Evolutionary conservation across 2,329 filamentous ascomycete species (phyloP), one percentile per base, ranked within the genome.

Genomic region (Fusarium sp.): DNA sequence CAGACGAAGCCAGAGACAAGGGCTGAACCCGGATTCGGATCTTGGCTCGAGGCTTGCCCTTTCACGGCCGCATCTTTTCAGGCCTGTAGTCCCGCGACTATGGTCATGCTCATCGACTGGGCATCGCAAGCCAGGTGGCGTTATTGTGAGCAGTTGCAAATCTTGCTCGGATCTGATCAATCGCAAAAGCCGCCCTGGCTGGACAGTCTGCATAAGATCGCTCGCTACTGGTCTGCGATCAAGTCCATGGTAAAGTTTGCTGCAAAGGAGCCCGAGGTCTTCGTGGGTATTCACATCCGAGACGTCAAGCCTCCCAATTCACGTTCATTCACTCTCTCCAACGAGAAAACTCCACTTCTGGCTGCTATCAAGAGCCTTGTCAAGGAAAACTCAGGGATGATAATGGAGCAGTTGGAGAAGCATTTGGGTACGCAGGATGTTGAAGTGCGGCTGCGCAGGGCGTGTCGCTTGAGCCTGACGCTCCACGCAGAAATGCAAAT

Each of bases 401-500:
- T n/a, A n/a, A n/a, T n/a, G n/a, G n/a, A n/a, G n/a, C n/a, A n/a
- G n/a, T n/a, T n/a, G n/a, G n/a, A n/a, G n/a, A n/a, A n/a, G n/a
- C n/a, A n/a, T n/a, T n/a, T n/a, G n/a, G n/a, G n/a, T n/a, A 55
- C 27, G 9, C 7, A 12, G 7, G 40, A 66, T 11, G 7, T 41
- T 27, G 65, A 70, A 44, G 8, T 7, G 9, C 23, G 39, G 27
- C 60, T 79, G 6, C 71, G 72, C 15, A 41, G 27, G 18, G 65
- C 71, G 16, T 78, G 70, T 43, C 57, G 12, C 6, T n/a, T 66
- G 31, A 51, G 55, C 3, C 68, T 78, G 1, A 76, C 74, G 1
- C 61, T 77, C 0, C 78, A 80, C 52, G 78, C 78, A 2, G 77
- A 80, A 54, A 75, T 79, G 70, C 78, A 80, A 58, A 54, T 79